Evolutionary conservation across 371 early-diverging fungal species (phyloP), one percentile per base, ranked within the genome.

Genomic region (Mucor mucedo): DNA sequence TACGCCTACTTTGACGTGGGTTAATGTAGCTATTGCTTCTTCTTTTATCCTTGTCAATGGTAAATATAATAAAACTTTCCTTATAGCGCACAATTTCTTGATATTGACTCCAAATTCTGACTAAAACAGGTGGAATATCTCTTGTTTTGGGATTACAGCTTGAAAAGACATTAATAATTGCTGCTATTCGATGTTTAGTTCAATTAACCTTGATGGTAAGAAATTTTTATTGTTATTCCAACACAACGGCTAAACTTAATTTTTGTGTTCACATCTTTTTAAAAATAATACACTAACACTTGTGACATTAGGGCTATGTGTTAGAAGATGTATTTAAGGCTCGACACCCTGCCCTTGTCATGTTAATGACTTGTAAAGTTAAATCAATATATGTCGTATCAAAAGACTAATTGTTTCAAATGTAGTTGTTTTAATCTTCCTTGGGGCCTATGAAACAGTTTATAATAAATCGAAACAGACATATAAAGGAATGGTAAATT

Each of bases 171-270:
- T 71, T 92, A 27, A 66, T 89, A 13, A 71, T 89, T 7, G 82
- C 86, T 10, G 82, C 89, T 0, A n/a, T 80, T 27, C 84, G 89
- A 28, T 86, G 87, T 63, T 16, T 84, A 39, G 70, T 87, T 8
- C 89, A 89, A 69, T 71, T 89, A 53, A 80, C 83, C 0, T 63
- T 86, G 45, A 87, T 89, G 89, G 89, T 82, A 71, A 42, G 44
- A 33, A 29, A 6, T 14, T 21, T 21, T 21, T 21, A 21, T 21
- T 21, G 21, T 21, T 21, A 0, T 8, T 52, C 29, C 3, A 52
- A 2, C 5, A 9, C 30, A 35, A 33, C 27, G 42, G 40, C 40
- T 49, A 28, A 55, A 27, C 44, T 41, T 21, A 49, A 27, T 16
- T 2, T 35, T 55, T 35, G 35, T 35, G 35, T 35, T 35, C 35